Evolutionary conservation across 495 filamentous ascomycete genomes (phyloP).

Genomic region (Annulohypoxylon moriforme): DNA sequence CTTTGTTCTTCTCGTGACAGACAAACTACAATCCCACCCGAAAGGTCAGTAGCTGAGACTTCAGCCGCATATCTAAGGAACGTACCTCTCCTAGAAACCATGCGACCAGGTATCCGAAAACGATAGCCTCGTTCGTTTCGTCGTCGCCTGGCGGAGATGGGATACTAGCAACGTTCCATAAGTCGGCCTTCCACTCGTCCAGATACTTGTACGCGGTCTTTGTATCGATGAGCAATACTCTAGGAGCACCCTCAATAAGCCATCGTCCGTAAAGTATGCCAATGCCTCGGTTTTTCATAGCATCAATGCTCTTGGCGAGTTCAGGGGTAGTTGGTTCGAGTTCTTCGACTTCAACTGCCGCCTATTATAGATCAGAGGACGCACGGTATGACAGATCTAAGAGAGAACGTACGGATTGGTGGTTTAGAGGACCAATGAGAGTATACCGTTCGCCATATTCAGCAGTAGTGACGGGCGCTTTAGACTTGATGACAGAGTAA

Average conservation of each 20-base stretch:
- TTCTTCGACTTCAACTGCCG: constrained; percentile 95
- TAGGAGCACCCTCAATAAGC: constrained; percentile 95
- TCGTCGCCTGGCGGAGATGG: constrained; percentile 90
- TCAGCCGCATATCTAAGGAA: constrained; percentile 9
- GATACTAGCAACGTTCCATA: constrained; percentile 94
- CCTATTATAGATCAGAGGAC: constrained; percentile 60
- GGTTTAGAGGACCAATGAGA: constrained; percentile 93
- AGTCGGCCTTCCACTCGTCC: constrained; percentile 96
- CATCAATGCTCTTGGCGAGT: constrained; percentile 81
- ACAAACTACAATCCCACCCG: constrained; percentile 73
- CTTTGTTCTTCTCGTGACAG: constrained; percentile 86
- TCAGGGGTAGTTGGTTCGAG: constrained; percentile 84
- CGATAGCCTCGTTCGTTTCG: constrained; percentile 97
- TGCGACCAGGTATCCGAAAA: constrained; percentile 96
- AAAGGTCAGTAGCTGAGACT: constrained; percentile 25
- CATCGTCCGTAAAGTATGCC: constrained; percentile 92
- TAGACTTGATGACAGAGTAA: constrained; percentile 98
- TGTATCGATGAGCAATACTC: constrained; percentile 94
- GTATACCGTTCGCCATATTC: constrained; percentile 99
- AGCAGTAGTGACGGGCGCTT: constrained; percentile 95
- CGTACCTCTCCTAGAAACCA: constrained; percentile 98
- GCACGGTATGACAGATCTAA: background rate
- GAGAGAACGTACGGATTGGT: constrained; percentile 73
- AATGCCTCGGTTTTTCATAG: constrained; percentile 93
- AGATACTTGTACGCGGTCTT: constrained; percentile 89